Base-by-base conservation (phyloP, 768 basidiomycete genomes). In the Russula brevipes region DNA sequence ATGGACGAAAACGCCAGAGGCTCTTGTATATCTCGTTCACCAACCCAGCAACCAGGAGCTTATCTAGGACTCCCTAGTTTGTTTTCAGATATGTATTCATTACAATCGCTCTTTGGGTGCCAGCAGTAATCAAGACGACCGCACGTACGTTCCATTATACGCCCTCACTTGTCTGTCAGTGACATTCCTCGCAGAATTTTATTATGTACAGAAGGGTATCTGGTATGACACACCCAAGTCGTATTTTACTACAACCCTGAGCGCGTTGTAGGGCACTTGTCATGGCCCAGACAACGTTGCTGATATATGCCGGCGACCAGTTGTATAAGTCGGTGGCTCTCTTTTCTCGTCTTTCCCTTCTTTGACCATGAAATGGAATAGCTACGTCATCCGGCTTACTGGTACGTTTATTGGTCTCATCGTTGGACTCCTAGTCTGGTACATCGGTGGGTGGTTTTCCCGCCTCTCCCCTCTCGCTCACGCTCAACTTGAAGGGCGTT, bases 231-330 rank as follows among this genome's bases (percentile, higher is more conserved):
- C 12, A 2, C 17, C 8, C 14, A 46, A 24, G 2, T 51, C 1
- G 1, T 14, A 35, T 16, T 41, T 24, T 35, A 49, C 9, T 19
- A 4, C 11, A 41, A 41, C 36, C 31, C 68, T 54, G 56, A 38
- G 17, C 12, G 39, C 41, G 14, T 19, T 35, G 5, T 46, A 77
- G 82, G 82, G 82, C 82, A 5, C 71, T 85, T 53, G 82, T 85
- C 68, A 85, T 84, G 81, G 79, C 81, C 0, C 85, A 85, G 66
- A 84, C 81, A 1, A 82, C 80, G 14, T 61, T 85, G 57, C 82
- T 80, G 51, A 77, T 85, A 41, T 85, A 79, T 67, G 77, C 79
- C 3, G 82, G 82, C 9, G 83, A 86, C 70, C 85, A 85, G 69
- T 77, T 85, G 5, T 79, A 69, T 71, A 80, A 80, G 79, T 79